Percentiles rank a stretch among this genome's conserved stretches.
These are phyloP conservation scores for Pythium apleroticum DNA, from an alignment of 352 stramenopile genomes.

Conservation along the genomic window DNA sequence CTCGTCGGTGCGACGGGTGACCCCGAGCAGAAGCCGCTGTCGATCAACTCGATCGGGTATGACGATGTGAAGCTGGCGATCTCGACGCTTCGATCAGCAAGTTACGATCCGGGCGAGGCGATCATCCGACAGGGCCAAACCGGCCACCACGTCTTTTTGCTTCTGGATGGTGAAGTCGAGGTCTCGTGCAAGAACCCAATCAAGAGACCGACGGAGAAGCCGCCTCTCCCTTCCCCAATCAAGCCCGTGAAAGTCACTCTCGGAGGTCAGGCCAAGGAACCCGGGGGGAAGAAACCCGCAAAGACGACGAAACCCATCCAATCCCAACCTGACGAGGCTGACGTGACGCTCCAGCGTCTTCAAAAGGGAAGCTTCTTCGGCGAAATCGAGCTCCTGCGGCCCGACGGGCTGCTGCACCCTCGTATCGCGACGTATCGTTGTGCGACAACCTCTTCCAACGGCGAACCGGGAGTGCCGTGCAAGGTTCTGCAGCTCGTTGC, in stretches of 20 bases:
- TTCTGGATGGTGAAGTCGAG: constrained; percentile 76
- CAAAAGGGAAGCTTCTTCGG: constrained; percentile 80
- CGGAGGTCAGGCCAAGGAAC: constrained; percentile 9
- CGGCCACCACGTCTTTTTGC: constrained; percentile 75
- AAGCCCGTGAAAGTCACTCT: background rate
- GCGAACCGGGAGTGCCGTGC: constrained; percentile 35
- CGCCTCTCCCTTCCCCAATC: background rate
- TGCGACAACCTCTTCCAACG: constrained; percentile 10
- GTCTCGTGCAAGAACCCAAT: constrained; percentile 80
- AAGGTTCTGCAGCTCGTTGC: constrained; percentile 81
- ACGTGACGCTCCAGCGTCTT: constrained; percentile 61
- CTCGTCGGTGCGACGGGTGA: constrained; percentile 74
- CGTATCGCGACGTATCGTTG: constrained; percentile 75
- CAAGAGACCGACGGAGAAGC: constrained; percentile 34
- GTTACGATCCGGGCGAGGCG: constrained; percentile 58
- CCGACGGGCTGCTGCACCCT: constrained; percentile 64
- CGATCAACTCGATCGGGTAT: constrained; percentile 62
- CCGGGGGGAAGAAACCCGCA: constrained; percentile 2
- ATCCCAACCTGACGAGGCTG: constrained; percentile 28
- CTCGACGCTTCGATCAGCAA: constrained; percentile 69
- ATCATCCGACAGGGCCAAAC: constrained; percentile 78
- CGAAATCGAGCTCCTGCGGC: constrained; percentile 73
- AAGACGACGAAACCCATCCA: background rate
- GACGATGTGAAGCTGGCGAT: constrained; percentile 86
- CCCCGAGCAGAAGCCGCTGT: constrained; percentile 53